phyloP scores from a whole-genome alignment of 495 filamentous ascomycete genomes.

The Barbatosphaeria neglecta region DNA sequence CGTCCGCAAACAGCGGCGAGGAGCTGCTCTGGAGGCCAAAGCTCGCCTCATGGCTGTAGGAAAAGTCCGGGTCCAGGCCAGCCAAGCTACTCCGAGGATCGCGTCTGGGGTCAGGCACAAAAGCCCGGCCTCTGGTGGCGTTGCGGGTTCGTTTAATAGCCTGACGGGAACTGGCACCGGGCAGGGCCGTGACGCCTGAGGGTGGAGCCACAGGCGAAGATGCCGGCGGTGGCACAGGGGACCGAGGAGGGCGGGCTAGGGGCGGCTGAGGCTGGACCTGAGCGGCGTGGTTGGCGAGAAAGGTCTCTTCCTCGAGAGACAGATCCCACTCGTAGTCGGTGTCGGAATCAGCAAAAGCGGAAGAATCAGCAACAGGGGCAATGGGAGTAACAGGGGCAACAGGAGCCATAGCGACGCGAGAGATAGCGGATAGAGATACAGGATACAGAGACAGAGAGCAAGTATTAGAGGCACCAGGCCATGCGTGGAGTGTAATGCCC shows the following conservation, averaged over 20 bases:
- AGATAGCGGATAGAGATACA: no score
- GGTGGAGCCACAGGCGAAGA: background rate
- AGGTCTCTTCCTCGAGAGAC: slow-evolving; percentile 46
- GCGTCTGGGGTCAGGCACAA: no score
- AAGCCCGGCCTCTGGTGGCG: no score
- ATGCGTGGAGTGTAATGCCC: no score
- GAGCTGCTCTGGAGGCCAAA: background rate
- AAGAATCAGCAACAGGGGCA: no score
- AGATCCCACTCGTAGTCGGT: slow-evolving; percentile 69
- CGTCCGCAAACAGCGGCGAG: background rate
- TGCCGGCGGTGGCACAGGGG: background rate
- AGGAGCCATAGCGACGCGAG: background rate
- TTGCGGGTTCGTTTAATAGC: no score
- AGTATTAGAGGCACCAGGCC: no score
- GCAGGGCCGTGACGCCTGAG: background rate
- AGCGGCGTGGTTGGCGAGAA: slow-evolving; percentile 4
- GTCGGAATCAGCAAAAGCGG: slow-evolving; percentile 16
- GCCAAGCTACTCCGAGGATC: background rate
- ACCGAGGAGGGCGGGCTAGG: background rate
- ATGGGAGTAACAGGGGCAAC: no score
- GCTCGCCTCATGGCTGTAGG: background rate
- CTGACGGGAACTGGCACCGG: background rate
- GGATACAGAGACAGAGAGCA: no score
- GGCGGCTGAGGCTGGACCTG: background rate
- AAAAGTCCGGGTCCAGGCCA: background rate